Conservation (phyloP, 139 green algal genomes). For the Micromonas commoda region DNA sequence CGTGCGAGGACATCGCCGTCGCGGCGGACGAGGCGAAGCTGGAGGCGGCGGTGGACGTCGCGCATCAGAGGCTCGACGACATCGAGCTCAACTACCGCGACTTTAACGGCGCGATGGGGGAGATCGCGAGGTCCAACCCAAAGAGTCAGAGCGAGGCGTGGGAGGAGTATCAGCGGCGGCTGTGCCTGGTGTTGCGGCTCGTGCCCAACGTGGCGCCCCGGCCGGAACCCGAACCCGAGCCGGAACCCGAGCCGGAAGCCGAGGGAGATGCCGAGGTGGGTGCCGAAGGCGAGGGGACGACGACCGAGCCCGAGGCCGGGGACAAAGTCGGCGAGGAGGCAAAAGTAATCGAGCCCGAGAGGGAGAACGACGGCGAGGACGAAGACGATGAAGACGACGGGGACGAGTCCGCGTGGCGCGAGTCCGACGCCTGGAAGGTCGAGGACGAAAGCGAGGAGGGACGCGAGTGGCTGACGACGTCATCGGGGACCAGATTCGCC, state of each 20-base stretch:
- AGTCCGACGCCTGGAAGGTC: too few relatives aligned
- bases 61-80: neutral
- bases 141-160: neutral
- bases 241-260: neutral
- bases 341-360: neutral
- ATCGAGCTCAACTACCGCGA: neutral
- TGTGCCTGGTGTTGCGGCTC: neutral
- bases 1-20: neutral
- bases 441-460: neutral
- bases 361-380: neutral
- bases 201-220: neutral
- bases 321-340: neutral
- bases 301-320: neutral
- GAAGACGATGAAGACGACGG: neutral
- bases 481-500: neutral
- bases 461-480: neutral
- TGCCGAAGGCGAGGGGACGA: neutral
- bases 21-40: neutral
- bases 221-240: too few relatives aligned
- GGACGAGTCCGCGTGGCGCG: too few relatives aligned
- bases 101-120: neutral
- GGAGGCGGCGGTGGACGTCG: neutral
- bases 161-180: neutral
- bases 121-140: neutral
- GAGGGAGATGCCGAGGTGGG: neutral